Percentiles rank a stretch among this genome's conserved stretches.
These are phyloP conservation scores for Sungouiozyma intestinalis DNA, from an alignment of 805 yeast genomes.

Conservation along the genomic window DNA sequence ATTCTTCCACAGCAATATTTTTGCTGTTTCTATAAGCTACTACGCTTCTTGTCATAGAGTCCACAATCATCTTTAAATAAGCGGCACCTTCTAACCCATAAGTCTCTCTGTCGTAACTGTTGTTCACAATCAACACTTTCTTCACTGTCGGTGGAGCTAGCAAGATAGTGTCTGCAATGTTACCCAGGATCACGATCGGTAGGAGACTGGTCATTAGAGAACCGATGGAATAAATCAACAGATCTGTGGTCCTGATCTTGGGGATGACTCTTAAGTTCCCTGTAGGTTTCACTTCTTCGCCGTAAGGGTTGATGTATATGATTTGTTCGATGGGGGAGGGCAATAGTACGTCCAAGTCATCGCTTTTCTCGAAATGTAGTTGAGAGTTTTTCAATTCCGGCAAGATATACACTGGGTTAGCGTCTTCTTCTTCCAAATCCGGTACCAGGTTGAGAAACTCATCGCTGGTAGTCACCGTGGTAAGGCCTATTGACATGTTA, in stretches of 20 bases:
- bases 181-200: conserved; percentile 66
- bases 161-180: conserved; percentile 54
- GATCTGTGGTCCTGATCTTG: conserved; percentile 39
- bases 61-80: conserved; percentile 43
- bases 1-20: conserved; percentile 5
- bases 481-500: background rate
- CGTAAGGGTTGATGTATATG: conserved; percentile 76
- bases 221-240: conserved; percentile 71
- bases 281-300: conserved; percentile 71
- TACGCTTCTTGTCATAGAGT: conserved; percentile 22
- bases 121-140: conserved; percentile 62
- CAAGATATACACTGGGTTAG: conserved; percentile 36
- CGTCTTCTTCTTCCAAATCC: conserved; percentile 55
- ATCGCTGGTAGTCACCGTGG: background rate
- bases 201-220: conserved; percentile 79
- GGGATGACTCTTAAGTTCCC: conserved; percentile 55
- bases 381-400: conserved; percentile 72
- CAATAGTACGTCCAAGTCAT: conserved; percentile 43
- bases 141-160: conserved; percentile 18
- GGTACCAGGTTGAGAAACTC: conserved; percentile 7
- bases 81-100: conserved; percentile 50
- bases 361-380: conserved; percentile 52
- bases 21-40: conserved; percentile 14
- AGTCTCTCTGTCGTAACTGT: conserved; percentile 72
- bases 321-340: conserved; percentile 63